Evolutionary conservation across 176 grass and related monocot genomes (phyloP), one percentile per base, ranked within the genome.

Genomic region (Luzula sylvatica): DNA sequence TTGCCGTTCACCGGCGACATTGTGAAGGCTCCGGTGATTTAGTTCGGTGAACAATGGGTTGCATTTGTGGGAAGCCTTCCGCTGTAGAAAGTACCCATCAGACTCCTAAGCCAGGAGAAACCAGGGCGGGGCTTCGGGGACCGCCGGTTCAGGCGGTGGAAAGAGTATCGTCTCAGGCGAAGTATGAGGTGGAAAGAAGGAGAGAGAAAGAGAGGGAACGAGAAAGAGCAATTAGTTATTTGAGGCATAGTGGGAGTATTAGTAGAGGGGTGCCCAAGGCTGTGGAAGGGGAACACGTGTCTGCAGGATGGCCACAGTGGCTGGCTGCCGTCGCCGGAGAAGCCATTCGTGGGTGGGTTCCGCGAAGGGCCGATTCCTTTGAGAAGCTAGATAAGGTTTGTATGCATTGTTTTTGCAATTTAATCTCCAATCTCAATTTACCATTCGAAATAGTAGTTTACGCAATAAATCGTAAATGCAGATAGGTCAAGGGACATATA

Each of bases 401-500:
- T 2, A 50, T n/a, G n/a, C n/a, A n/a, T n/a, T n/a, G n/a, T n/a
- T 27, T 32, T 11, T 50, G 53, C 26, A 25, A 35, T 56, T 49
- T 53, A 20, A 1, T 69, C 2, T 15, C 22, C 29, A 28, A 15
- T 12, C 14, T 18, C 11, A 1, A 38, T 58, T 20, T 3, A 53
- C 11, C 6, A 38, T 58, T 20, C 9, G 18, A 18, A 25, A 25
- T n/a, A 11, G n/a, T n/a, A n/a, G n/a, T n/a, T n/a, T n/a, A n/a
- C n/a, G n/a, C 23, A 23, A 53, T 15, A 53, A 52, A 21, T n/a
- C 81, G 52, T 77, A 55, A 66, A 68, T 64, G 50, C 78, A 98
- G 93, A 98, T 98, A 71, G 93, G 93, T 19, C 93, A 98, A 74
- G 93, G 93, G 48, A 98, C 93, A 58, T 98, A 98, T 60, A 98